A percentile compares a stretch with the other conserved stretches of the same genome.
Evolutionary conservation across 208 protist species (phyloP).

Genomic region (Angomonas ambiguus): DNA sequence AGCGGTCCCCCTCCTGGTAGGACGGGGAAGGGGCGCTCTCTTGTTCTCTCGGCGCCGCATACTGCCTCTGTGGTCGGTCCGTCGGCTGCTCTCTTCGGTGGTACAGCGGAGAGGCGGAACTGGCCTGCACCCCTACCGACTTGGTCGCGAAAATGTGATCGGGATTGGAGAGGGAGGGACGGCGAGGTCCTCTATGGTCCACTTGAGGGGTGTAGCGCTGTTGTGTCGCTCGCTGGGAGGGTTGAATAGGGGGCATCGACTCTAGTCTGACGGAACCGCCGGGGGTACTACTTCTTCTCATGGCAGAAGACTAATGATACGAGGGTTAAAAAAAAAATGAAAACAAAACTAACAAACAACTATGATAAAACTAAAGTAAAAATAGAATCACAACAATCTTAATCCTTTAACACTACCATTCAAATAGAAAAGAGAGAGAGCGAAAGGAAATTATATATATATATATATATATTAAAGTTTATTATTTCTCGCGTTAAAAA

Average conservation of each 20-base stretch:
- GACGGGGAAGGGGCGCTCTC: neutral
- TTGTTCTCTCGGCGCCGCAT: neutral
- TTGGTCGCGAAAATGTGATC: neutral
- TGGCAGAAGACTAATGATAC: neutral
- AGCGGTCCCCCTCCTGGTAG: neutral
- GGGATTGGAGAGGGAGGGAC: neutral
- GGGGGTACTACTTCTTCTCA: neutral
- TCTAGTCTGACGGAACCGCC: neutral
- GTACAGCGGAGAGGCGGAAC: neutral
- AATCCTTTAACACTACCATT: neutral
- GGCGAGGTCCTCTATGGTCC: neutral
- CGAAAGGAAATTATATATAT: neutral
- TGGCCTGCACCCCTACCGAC: neutral
- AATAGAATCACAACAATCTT: constrained; percentile 7
- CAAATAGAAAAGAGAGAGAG: neutral
- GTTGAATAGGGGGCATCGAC: neutral
- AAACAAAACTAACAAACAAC: constrained; percentile 6
- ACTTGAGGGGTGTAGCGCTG: neutral
- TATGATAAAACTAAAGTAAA: neutral
- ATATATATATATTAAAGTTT: constrained; percentile 1
- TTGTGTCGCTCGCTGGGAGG: neutral
- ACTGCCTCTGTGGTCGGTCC: neutral
- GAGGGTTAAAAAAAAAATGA: constrained; percentile 7
- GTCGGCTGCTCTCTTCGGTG: neutral
- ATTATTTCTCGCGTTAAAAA: neutral